Conservation (phyloP, 2,329 filamentous ascomycete genomes). For the Leptodontidium sp. region DNA sequence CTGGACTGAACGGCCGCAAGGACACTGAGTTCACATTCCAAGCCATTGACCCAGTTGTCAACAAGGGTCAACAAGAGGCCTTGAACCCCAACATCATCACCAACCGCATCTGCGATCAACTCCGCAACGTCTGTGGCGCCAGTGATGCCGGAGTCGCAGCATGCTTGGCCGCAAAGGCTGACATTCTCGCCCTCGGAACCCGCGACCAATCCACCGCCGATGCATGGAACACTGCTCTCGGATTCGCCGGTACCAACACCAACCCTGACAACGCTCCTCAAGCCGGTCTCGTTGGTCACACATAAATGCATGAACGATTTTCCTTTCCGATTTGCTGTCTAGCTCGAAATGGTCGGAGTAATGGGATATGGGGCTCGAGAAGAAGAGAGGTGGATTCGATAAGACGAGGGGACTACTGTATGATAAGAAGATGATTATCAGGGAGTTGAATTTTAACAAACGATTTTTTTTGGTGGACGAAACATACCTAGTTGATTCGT, state of each 20-base stretch:
- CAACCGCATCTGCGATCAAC: constrained; percentile 75
- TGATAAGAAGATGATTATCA: constrained; percentile 10
- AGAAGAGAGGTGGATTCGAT: not conserved
- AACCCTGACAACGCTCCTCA: constrained; percentile 46
- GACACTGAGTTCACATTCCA: constrained; percentile 73
- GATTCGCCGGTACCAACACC: constrained; percentile 45
- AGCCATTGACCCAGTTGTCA: constrained; percentile 67
- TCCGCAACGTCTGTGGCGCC: constrained; percentile 71
- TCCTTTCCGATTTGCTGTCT: constrained; percentile 3
- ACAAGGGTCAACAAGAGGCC: constrained; percentile 69
- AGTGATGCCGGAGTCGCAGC: constrained; percentile 64
- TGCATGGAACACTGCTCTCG: constrained; percentile 51
- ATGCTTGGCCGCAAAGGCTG: constrained; percentile 61
- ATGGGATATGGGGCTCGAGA: constrained; percentile 1
- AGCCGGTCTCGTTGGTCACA: constrained; percentile 42
- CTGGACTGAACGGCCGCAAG: constrained; percentile 59
- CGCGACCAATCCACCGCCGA: constrained; percentile 57
- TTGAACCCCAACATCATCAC: constrained; percentile 79
- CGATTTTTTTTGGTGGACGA: constrained; percentile 10
- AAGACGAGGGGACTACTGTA: not conserved
- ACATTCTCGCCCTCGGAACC: constrained; percentile 59
- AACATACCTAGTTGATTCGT: not conserved
- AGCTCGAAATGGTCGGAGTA: constrained; percentile 9
- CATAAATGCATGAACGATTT: constrained; percentile 28
- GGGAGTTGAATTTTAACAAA: constrained; percentile 10